Conservation (phyloP, 768 basidiomycete genomes). For the Gloeophyllum trabeum region DNA sequence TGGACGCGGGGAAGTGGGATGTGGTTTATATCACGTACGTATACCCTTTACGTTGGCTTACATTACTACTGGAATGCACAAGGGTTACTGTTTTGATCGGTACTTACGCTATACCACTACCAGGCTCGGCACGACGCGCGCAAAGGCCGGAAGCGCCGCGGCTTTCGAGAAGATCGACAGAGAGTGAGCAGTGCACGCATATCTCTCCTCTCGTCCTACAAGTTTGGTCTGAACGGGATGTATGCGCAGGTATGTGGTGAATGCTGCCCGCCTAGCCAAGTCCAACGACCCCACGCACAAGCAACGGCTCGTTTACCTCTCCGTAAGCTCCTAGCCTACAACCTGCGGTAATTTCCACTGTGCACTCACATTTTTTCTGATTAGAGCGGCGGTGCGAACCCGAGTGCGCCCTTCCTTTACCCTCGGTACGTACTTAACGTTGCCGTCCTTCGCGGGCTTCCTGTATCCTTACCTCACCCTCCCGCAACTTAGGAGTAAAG, state of each 20-base stretch:
- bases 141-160: conserved; percentile 47
- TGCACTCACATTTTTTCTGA: not conserved
- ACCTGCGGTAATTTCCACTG: not conserved
- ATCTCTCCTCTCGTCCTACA: not conserved
- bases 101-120: not conserved
- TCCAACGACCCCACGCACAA: conserved; percentile 26
- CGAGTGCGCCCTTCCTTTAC: conserved; percentile 42
- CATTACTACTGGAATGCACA: not conserved
- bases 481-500: conserved; percentile 45
- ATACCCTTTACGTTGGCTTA: no score
- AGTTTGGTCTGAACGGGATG: not conserved
- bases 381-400: conserved; percentile 37
- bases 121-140: conserved; percentile 57
- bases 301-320: conserved; percentile 64
- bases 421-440: conserved; percentile 22
- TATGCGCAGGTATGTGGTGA: conserved; percentile 52
- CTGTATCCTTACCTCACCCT: conserved; percentile 1
- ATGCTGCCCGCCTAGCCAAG: conserved; percentile 57
- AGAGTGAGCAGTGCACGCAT: conserved; percentile 34
- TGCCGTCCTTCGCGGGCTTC: not conserved
- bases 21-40: conserved; percentile 62
- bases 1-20: conserved; percentile 56
- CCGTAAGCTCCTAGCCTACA: conserved; percentile 29
- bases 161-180: conserved; percentile 71
- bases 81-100: not conserved